phyloP scores from a whole-genome alignment of 1,139 yeast species.

The Nakaseomyces delphensis region DNA sequence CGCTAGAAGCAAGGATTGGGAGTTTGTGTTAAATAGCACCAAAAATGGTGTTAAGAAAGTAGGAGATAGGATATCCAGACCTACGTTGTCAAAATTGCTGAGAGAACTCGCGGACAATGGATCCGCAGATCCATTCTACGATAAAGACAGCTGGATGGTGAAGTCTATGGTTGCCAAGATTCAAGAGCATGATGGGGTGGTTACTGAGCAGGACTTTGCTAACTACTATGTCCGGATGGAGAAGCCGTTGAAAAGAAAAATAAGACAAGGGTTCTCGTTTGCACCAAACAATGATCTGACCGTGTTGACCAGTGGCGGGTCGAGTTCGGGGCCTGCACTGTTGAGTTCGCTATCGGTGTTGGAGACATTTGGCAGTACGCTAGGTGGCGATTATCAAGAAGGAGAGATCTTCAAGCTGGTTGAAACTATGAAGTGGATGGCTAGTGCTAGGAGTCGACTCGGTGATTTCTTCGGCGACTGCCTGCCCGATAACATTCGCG shows the following conservation, averaged over 20 bases:
- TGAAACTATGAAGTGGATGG: conserved; percentile 92
- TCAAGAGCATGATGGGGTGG: conserved; percentile 49
- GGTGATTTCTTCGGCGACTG: conserved; percentile 49
- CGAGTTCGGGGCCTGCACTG: conserved; percentile 78
- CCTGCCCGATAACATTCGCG: conserved; percentile 28
- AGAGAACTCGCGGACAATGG: conserved; percentile 66
- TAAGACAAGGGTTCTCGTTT: conserved; percentile 21
- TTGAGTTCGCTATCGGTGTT: conserved; percentile 63
- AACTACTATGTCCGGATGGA: conserved; percentile 49
- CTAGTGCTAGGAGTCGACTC: conserved; percentile 69
- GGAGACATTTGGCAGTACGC: conserved; percentile 36
- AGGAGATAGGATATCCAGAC: conserved; percentile 58
- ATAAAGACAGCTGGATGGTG: conserved; percentile 70
- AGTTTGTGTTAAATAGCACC: conserved; percentile 38
- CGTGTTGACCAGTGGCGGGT: conserved; percentile 63
- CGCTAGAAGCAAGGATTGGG: conserved; percentile 42
- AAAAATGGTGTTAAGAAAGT: conserved; percentile 32
- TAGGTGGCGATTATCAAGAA: conserved; percentile 39
- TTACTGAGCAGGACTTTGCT: conserved; percentile 54
- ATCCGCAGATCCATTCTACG: conserved; percentile 68
- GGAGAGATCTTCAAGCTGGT: conserved; percentile 58
- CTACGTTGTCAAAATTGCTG: conserved; percentile 56
- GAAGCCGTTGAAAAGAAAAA: conserved; percentile 42
- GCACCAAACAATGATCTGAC: conserved; percentile 39
- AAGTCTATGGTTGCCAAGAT: conserved; percentile 42